Percentiles rank a stretch among this genome's conserved stretches.
Conservation (phyloP, 192 early-diverging fungal genomes). For the Hyaloraphidium curvatum region DNA sequence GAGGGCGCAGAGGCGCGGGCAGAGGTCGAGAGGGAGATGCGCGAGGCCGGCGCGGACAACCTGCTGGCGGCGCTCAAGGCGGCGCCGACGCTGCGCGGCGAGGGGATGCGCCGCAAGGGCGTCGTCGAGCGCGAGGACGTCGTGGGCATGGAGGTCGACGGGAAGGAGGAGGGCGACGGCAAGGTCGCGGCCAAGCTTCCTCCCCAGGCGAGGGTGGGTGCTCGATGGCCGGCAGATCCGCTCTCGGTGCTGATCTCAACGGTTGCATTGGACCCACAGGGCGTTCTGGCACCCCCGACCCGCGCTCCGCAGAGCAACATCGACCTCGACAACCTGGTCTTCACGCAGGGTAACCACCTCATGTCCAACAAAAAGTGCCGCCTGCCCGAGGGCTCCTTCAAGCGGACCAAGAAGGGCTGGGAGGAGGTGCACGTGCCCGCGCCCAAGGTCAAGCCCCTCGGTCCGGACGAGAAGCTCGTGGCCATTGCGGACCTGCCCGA, state of each 20-base stretch:
- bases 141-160: conserved; percentile 51
- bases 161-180: conserved; percentile 21
- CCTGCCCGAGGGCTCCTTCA: conserved; percentile 83
- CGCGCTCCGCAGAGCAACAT: conserved; percentile 37
- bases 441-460: conserved; percentile 48
- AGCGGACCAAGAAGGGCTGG: conserved; percentile 69
- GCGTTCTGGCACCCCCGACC: background rate
- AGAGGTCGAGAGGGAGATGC: conserved; percentile 46
- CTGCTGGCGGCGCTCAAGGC: conserved; percentile 48
- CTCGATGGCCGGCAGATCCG: conserved; percentile 4
- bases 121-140: conserved; percentile 35
- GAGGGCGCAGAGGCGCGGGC: conserved; percentile 30
- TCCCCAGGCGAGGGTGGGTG: conserved; percentile 24
- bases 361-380: conserved; percentile 95
- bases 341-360: conserved; percentile 82
- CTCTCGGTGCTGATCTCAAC: too few relatives aligned
- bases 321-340: conserved; percentile 66
- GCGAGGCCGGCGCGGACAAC: conserved; percentile 37
- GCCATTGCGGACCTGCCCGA: conserved; percentile 42
- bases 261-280: too few relatives aligned
- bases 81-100: conserved; percentile 25
- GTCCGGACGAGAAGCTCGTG: conserved; percentile 40
- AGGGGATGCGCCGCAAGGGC: conserved; percentile 28
- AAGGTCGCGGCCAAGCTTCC: conserved; percentile 23
- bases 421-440: conserved; percentile 91